phyloP scores from a whole-genome alignment of 1,284 basidiomycete species.

The Spongispora temasekensis region DNA sequence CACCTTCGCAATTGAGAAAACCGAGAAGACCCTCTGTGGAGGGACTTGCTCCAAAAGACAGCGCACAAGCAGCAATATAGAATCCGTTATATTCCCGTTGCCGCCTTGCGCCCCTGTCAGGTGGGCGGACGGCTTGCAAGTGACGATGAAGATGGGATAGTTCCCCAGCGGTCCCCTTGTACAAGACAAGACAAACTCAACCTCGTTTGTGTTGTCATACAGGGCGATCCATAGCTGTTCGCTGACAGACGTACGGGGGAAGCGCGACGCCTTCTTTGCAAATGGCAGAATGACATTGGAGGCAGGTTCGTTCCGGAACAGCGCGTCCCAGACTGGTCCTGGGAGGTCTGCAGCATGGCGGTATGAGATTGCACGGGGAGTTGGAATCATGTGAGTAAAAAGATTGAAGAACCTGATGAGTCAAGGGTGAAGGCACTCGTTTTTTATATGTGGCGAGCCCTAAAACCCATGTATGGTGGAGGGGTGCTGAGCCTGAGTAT shows the following conservation, averaged over 20 bases:
- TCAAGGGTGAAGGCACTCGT: too few species aligned
- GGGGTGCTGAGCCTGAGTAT: too few species aligned
- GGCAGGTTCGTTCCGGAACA: not conserved
- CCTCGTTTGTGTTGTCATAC: slow-evolving; percentile 26
- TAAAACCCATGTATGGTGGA: too few species aligned
- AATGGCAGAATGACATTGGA: not conserved
- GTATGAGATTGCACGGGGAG: too few species aligned
- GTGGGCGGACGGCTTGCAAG: slow-evolving; percentile 36
- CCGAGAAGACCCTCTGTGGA: slow-evolving; percentile 59
- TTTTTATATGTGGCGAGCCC: too few species aligned
- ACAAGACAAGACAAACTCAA: slow-evolving; percentile 61
- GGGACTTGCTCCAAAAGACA: slow-evolving; percentile 34
- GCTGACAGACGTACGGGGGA: not conserved
- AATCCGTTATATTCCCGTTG: slow-evolving; percentile 35
- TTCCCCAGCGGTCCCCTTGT: slow-evolving; percentile 52
- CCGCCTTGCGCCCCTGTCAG: slow-evolving; percentile 24
- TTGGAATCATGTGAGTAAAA: too few species aligned
- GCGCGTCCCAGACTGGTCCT: too few species aligned
- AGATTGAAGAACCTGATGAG: too few species aligned
- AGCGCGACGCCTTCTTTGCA: too few species aligned
- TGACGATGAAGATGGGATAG: slow-evolving; percentile 63
- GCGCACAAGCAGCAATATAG: slow-evolving; percentile 37
- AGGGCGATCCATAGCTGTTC: slow-evolving; percentile 54
- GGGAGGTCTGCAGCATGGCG: too few species aligned
- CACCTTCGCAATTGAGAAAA: slow-evolving; percentile 60